Conservation (phyloP, 768 basidiomycete genomes). For the Agrocybe praecox region DNA sequence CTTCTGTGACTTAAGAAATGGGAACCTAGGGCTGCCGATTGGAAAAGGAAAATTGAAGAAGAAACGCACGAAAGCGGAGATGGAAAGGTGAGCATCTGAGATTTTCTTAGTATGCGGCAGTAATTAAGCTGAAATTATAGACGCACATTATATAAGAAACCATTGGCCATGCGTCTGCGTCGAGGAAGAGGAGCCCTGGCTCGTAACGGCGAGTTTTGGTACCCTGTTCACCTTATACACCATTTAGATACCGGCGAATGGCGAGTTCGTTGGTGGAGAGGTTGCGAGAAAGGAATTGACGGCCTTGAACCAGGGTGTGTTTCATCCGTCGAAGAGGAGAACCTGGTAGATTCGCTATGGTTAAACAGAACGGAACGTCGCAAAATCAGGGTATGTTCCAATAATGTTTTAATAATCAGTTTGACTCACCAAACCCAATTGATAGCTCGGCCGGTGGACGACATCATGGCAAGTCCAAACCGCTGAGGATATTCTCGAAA, state of each 20-base stretch:
- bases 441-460: conserved; percentile 25
- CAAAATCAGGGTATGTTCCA: conserved; percentile 11
- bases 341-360: conserved; percentile 23
- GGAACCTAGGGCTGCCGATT: not conserved
- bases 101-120: no score
- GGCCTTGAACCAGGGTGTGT: not conserved
- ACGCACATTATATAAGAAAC: not conserved
- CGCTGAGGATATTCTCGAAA: conserved; percentile 22
- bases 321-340: not conserved
- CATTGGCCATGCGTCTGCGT: not conserved
- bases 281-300: conserved; percentile 3
- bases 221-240: conserved; percentile 23
- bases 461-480: conserved; percentile 17
- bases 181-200: conserved; percentile 22
- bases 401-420: not conserved
- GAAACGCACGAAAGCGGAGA: not conserved
- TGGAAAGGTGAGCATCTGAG: not conserved
- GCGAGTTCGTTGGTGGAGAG: conserved; percentile 23
- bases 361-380: conserved; percentile 4
- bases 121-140: not conserved
- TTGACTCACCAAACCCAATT: not conserved
- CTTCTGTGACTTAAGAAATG: conserved; percentile 1
- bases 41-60: not conserved
- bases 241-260: conserved; percentile 5
- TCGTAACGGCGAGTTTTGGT: conserved; percentile 20